Evolutionary conservation across 2,329 filamentous ascomycete genomes (phyloP).

Genomic region (Monilinia polystroma): DNA sequence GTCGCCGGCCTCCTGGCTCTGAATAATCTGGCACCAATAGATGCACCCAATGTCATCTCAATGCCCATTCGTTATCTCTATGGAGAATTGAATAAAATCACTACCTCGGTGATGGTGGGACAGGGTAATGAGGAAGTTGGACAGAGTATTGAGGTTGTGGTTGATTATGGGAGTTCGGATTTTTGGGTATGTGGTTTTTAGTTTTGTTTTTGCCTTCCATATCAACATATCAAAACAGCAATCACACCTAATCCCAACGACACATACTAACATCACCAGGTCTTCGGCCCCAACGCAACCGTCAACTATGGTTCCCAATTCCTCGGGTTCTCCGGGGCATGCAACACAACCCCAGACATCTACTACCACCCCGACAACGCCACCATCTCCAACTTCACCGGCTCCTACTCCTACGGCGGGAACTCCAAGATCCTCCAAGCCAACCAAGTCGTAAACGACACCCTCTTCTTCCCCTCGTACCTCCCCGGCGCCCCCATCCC

Average conservation of each 20-base stretch:
- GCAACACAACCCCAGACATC: not conserved
- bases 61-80: slow-evolving; percentile 13
- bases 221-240: not conserved
- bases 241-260: no score
- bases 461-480: not conserved
- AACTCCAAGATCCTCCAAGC: slow-evolving; percentile 15
- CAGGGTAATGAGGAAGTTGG: not conserved
- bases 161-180: slow-evolving; percentile 21
- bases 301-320: slow-evolving; percentile 15
- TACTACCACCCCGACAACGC: slow-evolving; percentile 1
- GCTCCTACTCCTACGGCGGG: not conserved
- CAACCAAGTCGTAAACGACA: not conserved
- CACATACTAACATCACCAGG: not conserved
- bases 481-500: slow-evolving; percentile 4
- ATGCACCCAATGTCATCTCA: not conserved
- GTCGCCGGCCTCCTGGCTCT: slow-evolving; percentile 7
- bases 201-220: not conserved
- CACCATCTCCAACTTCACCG: not conserved
- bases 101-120: not conserved
- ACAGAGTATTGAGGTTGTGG: slow-evolving; percentile 13
- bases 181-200: slow-evolving; percentile 15
- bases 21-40: not conserved
- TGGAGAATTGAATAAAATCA: slow-evolving; percentile 2
- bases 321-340: slow-evolving; percentile 9
- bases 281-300: slow-evolving; percentile 19